Base-by-base conservation (phyloP, 1,284 basidiomycete genomes). In the Rhodofomes roseus region DNA sequence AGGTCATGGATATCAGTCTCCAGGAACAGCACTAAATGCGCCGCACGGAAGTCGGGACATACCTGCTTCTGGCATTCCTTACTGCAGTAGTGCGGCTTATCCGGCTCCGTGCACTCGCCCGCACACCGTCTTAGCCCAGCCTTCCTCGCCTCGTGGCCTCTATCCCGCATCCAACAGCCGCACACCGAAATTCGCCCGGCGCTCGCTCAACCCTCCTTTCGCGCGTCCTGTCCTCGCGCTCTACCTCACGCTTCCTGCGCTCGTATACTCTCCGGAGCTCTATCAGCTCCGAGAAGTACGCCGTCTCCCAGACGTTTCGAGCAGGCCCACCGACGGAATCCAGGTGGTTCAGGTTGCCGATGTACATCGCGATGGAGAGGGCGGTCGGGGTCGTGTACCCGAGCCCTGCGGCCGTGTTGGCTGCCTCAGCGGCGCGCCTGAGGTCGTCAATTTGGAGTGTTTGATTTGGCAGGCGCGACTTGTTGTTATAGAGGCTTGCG, bases 61-160 rank as follows among this genome's bases (percentile, higher is more conserved):
- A 63, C 62, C 31, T 34, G 36, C 6, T 29, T 29, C 7, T 60
- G 62, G 41, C 59, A 60, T 12, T 29, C 36, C 8, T 27, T 12
- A 37, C 59, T 59, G 43, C 62, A 63, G 23, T 63, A 63, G 14
- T 54, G 54, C 1, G 62, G 56, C 44, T 63, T 60, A 25, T 11
- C 23, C 9, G 58, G 54, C 12, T 46, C 22, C 0, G 57, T 56
- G 36, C 62, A 63, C 11, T 11, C 7, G 4, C 62, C 59, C 14
- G n/a, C 37, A 27, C 62, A 63, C 6, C 39, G 29, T 23, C 27
- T 44, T 2, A 60, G 34, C 6, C 56, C 54, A 5, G 31, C 31
- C 44, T 11, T 34, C 31, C 31, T 39, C 16, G 48, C 31, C 31
- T 39, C 16, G 48, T 44, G 3, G 59, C 55, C n/a, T 58, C 31